A percentile compares a stretch with the other conserved stretches of the same genome.
Conservation (phyloP, 2,329 filamentous ascomycete genomes). For the Ploettnerulaceae sp. region DNA sequence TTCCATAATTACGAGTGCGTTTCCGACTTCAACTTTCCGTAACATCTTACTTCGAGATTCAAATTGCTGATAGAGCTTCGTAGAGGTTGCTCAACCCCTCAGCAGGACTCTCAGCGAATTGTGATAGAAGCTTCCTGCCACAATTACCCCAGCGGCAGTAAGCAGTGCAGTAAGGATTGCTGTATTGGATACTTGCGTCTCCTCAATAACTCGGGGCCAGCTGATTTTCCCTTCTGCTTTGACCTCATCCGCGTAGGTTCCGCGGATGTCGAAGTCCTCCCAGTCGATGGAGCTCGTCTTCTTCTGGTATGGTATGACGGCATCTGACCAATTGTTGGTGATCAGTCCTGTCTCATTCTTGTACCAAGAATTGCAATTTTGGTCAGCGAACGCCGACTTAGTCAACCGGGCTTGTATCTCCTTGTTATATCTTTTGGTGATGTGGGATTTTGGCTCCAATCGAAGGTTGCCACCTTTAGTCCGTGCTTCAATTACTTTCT, state of each 20-base stretch:
- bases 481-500: slow-evolving; percentile 42
- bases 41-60: too few relatives aligned
- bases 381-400: slow-evolving; percentile 25
- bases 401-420: slow-evolving; percentile 22
- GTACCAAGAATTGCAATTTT: slow-evolving; percentile 27
- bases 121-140: slow-evolving; percentile 10
- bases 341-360: slow-evolving; percentile 26
- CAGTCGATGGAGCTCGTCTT: slow-evolving; percentile 39
- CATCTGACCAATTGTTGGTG: slow-evolving; percentile 35
- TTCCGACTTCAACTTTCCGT: too few relatives aligned
- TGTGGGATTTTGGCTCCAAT: slow-evolving; percentile 40
- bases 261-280: slow-evolving; percentile 41
- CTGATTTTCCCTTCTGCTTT: slow-evolving; percentile 28
- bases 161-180: slow-evolving; percentile 16
- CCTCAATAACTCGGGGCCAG: slow-evolving; percentile 36
- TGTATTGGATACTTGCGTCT: slow-evolving; percentile 31
- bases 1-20: too few relatives aligned
- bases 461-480: slow-evolving; percentile 38
- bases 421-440: slow-evolving; percentile 30
- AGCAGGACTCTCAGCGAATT: slow-evolving; percentile 5
- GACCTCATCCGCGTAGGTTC: slow-evolving; percentile 26
- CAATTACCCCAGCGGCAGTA: slow-evolving; percentile 13
- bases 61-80: too few relatives aligned
- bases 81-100: too few relatives aligned
- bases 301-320: slow-evolving; percentile 52